Evolutionary conservation across 495 filamentous ascomycete species (phyloP), one percentile per base, ranked within the genome.

Genomic region (Aspergillus bertholletiae): DNA sequence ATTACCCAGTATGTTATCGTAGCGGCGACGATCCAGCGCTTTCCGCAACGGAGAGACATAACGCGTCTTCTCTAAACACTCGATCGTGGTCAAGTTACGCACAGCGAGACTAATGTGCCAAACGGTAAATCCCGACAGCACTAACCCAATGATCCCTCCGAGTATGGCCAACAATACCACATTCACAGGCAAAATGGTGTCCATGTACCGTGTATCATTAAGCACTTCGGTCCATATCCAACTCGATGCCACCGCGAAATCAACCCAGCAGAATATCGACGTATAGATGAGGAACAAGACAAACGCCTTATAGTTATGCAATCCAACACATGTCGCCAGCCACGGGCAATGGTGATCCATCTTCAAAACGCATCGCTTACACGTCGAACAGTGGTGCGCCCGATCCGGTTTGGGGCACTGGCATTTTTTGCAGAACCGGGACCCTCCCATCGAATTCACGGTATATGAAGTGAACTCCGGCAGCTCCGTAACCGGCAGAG

Each of bases 281-380:
- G 89, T 90, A 66, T 98, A 97, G 50, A 95, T 87, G 23, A 98
- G 80, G 71, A 98, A 98, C 8, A 97, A 80, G 32, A 98, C 66
- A 68, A 98, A 98, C 5, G 92, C 79, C 70, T 97, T 97, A 77
- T 97, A 96, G 72, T 97, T 98, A 61, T 84, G 80, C 53, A 98
- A 72, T 22, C 95, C 95, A 44, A 98, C 88, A 65, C 94, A 98
- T 3, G 90, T 97, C 18, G 95, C 94, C 45, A 97, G 80, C 94
- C 94, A 98, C 6, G 94, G 94, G 63, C 94, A 98, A 74, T 98
- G 94, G 69, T 98, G 94, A 69, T 98, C 94, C 94, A 98, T 98
- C 73, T 97, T 97, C 65, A 97, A 77, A 11, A 98, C 93, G 68
- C 94, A 98, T 56, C 87, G 85, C 52, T 85, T 83, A 71, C 94